Base-by-base conservation (phyloP, 2,329 filamentous ascomycete genomes). In the Phaeosphaeriaceae sp. region DNA sequence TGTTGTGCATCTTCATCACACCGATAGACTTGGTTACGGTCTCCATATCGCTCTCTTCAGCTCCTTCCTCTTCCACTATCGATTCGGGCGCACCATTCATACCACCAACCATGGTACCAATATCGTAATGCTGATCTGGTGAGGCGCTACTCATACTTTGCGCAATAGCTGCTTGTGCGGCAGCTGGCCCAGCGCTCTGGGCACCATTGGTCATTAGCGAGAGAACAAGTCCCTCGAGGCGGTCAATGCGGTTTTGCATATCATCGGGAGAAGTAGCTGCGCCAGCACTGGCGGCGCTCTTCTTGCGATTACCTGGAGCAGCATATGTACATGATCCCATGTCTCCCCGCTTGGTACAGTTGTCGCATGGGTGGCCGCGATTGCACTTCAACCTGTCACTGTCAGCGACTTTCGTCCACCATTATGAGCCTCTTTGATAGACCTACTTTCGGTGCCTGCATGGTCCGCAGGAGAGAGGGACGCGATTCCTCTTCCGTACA, bases 161-260 rank as follows among this genome's bases (percentile, higher is more conserved):
- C 4, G 78, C 78, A 29, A 86, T 81, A 6, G 78, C 81, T 28
- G 83, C 83, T 49, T 82, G 79, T n/a, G 84, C 84, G 40, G 84
- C 83, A 15, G 80, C 73, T 3, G 81, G 79, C 17, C 84, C 83
- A 38, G 81, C 79, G 46, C 83, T 81, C 58, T 83, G 79, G n/a
- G 81, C 82, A 48, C 90, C 90, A 72, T 90, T 92, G 68, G 93
- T 93, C 93, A 97, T 97, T 68, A 97, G 76, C 21, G 91, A 95
- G 58, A 97, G 77, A 53, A 97, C 93, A 72, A 97, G 79, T 63
- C 90, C 89, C 81, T 97, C 93, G 60, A 97, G 81, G 64, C 93
- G 86, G 78, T 97, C 92, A 77, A 97, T 97, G 72, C 94, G 89
- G 70, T 95, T 96, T 78, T 97, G 93, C 93, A 97, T 97, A 75